Evolutionary conservation across 352 stramenopile species (phyloP), one percentile per base, ranked within the genome.

Genomic region (Phytopythium aichiense): DNA sequence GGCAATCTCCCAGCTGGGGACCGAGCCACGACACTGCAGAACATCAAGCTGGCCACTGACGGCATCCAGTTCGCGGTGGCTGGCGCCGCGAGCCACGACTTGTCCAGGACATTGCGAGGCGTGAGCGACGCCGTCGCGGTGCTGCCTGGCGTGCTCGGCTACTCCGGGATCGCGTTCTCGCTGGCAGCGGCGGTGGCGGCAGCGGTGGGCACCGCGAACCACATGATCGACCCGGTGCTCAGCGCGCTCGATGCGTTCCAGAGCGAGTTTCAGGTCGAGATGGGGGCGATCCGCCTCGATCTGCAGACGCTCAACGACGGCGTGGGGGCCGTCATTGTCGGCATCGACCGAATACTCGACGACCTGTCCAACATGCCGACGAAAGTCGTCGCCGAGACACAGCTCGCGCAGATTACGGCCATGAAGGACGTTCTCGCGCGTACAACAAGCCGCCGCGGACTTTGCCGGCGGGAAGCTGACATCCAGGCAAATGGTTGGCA

Each of bases 371-470:
- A 72, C 11, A 61, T 83, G 22, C 74, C 74, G 3, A 42, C 69
- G 18, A 76, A 77, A 51, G 67, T 83, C 22, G 60, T 83, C 7
- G 74, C 74, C 11, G 74, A 83, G 62, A 83, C 79, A 72, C 72
- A 79, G 50, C 56, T 83, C 45, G 79, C 74, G 0, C 55, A 74
- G 22, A 63, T 80, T 28, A 65, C 70, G 7, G 64, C 65, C 37
- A 80, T 80, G 72, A 83, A 83, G 61, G 74, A 80, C 79, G 46
- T 80, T 83, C 37, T 61, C 63, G 2, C 63, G 52, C 31, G 64
- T 83, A 0, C 74, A 79, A 37, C 61, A 58, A 22, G 64, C 69
- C 7, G 56, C 74, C 0, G 54, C 69, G 35, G 65, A 77, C n/a
- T 83, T 75, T 54, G 65, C 72, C 0, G 30, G 48, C 8, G 74